Percentiles rank a stretch among this genome's conserved stretches.
Evolutionary conservation across 176 grass and related monocot species (phyloP).

Genomic region (Lolium rigidum): DNA sequence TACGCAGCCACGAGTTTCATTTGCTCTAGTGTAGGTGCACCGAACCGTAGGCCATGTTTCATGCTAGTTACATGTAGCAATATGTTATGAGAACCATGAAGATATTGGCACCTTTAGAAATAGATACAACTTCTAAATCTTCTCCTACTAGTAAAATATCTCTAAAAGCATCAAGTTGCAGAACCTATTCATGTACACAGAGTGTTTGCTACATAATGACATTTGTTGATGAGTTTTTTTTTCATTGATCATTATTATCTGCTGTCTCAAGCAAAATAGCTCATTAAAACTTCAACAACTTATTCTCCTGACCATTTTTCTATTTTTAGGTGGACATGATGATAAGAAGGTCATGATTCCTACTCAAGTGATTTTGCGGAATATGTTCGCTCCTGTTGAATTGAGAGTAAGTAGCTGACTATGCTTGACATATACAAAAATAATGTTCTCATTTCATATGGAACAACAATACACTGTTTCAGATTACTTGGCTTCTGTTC

Average conservation of each 20-base stretch:
- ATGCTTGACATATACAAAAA: slow-evolving; percentile 4
- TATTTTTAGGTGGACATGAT: slow-evolving; percentile 87
- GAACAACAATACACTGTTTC: not conserved
- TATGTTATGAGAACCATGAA: not conserved
- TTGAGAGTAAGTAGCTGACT: slow-evolving; percentile 71
- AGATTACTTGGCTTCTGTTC: not conserved
- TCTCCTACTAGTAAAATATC: slow-evolving; percentile 29
- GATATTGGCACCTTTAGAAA: not conserved
- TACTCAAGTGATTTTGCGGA: slow-evolving; percentile 69
- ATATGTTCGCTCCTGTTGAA: slow-evolving; percentile 91
- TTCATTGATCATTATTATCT: slow-evolving; percentile 16
- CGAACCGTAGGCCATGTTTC: not conserved
- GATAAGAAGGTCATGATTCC: slow-evolving; percentile 85
- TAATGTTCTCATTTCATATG: not conserved
- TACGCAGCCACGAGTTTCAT: not conserved
- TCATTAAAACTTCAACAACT: not conserved
- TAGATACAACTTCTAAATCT: not conserved
- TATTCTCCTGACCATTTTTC: slow-evolving; percentile 26
- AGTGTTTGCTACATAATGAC: not conserved
- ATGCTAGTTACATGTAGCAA: slow-evolving; percentile 24
- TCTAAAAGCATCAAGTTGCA: not conserved
- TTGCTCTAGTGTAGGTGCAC: not conserved
- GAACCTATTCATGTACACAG: slow-evolving; percentile 7
- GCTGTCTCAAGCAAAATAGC: not conserved
- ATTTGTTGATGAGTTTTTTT: slow-evolving; percentile 11